Conservation (phyloP, 1,139 yeast species). For the Suhomyces terraborum region DNA sequence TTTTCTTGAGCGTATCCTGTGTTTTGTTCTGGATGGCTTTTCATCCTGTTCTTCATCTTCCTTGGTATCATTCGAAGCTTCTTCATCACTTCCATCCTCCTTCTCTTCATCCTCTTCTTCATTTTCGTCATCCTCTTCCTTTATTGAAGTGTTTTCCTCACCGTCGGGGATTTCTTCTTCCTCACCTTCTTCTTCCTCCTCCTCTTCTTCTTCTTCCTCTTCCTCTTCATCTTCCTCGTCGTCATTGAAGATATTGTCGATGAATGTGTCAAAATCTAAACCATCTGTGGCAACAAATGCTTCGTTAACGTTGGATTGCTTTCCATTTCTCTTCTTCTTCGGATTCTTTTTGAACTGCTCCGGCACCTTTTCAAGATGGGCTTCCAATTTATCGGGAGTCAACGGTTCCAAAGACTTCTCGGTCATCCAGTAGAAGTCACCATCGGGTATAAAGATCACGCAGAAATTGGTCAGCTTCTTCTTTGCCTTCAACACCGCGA, state of each 20-base stretch:
- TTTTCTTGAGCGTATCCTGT: conserved; percentile 14
- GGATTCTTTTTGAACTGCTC: conserved; percentile 21
- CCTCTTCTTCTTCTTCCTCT: conserved; percentile 33
- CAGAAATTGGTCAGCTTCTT: conserved; percentile 44
- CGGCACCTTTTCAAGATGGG: conserved; percentile 35
- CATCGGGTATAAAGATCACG: conserved; percentile 52
- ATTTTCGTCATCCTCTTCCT: conserved; percentile 18
- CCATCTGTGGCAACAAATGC: conserved; percentile 45
- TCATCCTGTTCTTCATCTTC: conserved; percentile 16
- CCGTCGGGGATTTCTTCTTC: conserved; percentile 20
- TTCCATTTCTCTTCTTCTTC: conserved; percentile 28
- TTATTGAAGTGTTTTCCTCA: conserved; percentile 3
- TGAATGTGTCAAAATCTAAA: conserved; percentile 41
- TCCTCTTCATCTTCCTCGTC: conserved; percentile 28
- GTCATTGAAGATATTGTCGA: conserved; percentile 31
- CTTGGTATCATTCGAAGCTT: conserved; percentile 13
- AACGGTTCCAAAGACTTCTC: conserved; percentile 41
- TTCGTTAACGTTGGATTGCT: conserved; percentile 38
- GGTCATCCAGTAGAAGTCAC: conserved; percentile 50
- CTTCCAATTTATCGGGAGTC: conserved; percentile 31
- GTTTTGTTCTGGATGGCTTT: conserved; percentile 8
- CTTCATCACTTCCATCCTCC: conserved; percentile 13
- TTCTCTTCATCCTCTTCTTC: conserved; percentile 14
- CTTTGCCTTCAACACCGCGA: conserved; percentile 39
- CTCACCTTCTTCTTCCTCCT: conserved; percentile 30